A percentile compares a stretch with the other conserved stretches of the same genome.
phyloP scores from a whole-genome alignment of 805 yeast species.

The Ogataea pilisensis region DNA sequence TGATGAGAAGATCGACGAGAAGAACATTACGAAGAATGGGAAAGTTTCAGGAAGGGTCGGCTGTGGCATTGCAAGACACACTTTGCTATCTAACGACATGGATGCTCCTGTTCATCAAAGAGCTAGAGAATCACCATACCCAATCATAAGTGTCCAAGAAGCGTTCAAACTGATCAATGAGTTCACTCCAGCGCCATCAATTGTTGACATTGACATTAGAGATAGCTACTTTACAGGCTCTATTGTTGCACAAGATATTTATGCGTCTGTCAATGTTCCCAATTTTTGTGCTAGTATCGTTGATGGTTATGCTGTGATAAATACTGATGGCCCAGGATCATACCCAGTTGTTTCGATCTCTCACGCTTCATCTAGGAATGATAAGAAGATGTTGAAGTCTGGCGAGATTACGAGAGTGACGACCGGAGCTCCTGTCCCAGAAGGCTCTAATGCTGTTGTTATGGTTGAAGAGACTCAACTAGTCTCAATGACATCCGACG shows the following conservation, averaged over 20 bases:
- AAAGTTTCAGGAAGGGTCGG: slow-evolving; percentile 11
- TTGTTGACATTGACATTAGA: slow-evolving; percentile 22
- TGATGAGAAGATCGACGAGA: too few species aligned
- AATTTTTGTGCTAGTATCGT: slow-evolving; percentile 51
- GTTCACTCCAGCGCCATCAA: slow-evolving; percentile 30
- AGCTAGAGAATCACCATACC: slow-evolving; percentile 46
- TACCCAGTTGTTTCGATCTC: slow-evolving; percentile 39
- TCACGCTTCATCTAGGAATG: slow-evolving; percentile 35
- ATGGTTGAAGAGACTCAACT: slow-evolving; percentile 50
- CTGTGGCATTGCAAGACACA: slow-evolving; percentile 36
- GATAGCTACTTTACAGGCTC: slow-evolving; percentile 32
- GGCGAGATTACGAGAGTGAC: slow-evolving; percentile 45
- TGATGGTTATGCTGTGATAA: slow-evolving; percentile 51
- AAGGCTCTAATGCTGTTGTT: slow-evolving; percentile 50
- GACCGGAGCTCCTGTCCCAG: slow-evolving; percentile 55
- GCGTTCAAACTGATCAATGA: slow-evolving; percentile 35
- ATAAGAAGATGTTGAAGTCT: slow-evolving; percentile 11
- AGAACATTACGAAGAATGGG: too few species aligned
- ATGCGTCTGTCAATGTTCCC: slow-evolving; percentile 39
- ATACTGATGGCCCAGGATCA: slow-evolving; percentile 42
- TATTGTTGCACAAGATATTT: slow-evolving; percentile 39
- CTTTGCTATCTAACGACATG: slow-evolving; percentile 32
- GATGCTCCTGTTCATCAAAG: slow-evolving; percentile 37
- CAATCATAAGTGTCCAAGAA: slow-evolving; percentile 39
- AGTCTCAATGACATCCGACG: slow-evolving; percentile 32